A percentile compares a stretch with the other conserved stretches of the same genome.
Evolutionary conservation across 2,329 filamentous ascomycete species (phyloP).

Genomic region (Trichophaea hybrida): DNA sequence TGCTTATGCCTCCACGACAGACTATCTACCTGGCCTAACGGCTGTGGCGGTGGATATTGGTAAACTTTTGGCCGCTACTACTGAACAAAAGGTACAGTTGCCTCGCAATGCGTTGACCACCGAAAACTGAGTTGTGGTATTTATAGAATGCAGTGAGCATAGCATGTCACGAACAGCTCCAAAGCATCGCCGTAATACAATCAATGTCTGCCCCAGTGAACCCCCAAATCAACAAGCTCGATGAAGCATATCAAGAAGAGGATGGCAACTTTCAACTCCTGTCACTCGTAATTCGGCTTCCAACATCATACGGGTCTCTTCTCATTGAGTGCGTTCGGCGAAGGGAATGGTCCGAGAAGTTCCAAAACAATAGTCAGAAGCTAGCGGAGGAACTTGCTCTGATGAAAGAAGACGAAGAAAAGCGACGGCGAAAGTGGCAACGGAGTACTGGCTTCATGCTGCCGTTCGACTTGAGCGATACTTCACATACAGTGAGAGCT

Average conservation of each 20-base stretch:
- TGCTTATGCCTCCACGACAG: constrained; percentile 48
- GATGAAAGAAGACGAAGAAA: constrained; percentile 84
- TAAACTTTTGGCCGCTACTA: constrained; percentile 38
- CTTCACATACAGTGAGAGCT: constrained; percentile 16
- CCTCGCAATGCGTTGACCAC: background rate
- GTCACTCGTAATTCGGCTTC: constrained; percentile 65
- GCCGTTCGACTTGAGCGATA: constrained; percentile 43
- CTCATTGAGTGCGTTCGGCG: constrained; percentile 73
- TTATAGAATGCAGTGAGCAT: constrained; percentile 50
- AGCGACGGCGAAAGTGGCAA: constrained; percentile 77
- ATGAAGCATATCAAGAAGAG: constrained; percentile 54
- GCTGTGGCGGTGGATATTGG: constrained; percentile 45
- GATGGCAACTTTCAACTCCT: constrained; percentile 69
- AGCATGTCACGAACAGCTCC: constrained; percentile 61
- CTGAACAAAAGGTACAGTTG: constrained; percentile 30
- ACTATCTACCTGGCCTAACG: constrained; percentile 46
- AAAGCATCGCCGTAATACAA: constrained; percentile 65
- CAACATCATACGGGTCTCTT: constrained; percentile 79
- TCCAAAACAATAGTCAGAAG: constrained; percentile 71
- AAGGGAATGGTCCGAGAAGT: constrained; percentile 81
- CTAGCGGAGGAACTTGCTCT: constrained; percentile 85
- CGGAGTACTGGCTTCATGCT: constrained; percentile 61
- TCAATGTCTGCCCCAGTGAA: constrained; percentile 59
- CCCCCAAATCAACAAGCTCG: constrained; percentile 54
- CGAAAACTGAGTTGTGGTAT: background rate